Conservation (phyloP, 306 rosid genomes). For the Rubus idaeus region DNA sequence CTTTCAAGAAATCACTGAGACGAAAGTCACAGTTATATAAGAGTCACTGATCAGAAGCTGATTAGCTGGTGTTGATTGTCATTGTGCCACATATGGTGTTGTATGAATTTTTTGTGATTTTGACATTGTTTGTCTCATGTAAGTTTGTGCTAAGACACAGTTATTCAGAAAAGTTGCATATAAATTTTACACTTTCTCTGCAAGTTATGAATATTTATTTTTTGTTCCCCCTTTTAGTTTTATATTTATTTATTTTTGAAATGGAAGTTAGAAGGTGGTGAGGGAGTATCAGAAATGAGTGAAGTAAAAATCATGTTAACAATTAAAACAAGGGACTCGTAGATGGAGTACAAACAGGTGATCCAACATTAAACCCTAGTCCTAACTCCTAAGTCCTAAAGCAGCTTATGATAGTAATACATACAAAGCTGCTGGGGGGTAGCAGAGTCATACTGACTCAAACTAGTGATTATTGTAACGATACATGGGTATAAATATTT, state of each 20-base stretch:
- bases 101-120: no score
- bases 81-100: no score
- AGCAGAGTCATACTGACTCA: neutral
- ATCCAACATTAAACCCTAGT: neutral
- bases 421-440: neutral
- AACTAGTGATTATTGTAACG: neutral
- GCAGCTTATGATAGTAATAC: slow-evolving; percentile 1
- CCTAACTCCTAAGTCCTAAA: slow-evolving; percentile 7
- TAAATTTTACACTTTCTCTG: neutral
- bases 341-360: neutral
- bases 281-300: neutral
- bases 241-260: neutral
- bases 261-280: neutral
- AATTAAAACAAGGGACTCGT: neutral
- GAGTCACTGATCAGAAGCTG: slow-evolving; percentile 45
- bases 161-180: neutral
- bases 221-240: neutral
- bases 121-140: no score
- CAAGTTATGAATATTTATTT: neutral
- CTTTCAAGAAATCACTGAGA: slow-evolving; percentile 46
- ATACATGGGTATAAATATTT: neutral
- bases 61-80: no score
- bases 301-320: neutral
- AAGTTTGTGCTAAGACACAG: neutral
- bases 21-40: slow-evolving; percentile 39